Conservation (phyloP, 192 early-diverging fungal genomes). For the Chytriomyces sp. region DNA sequence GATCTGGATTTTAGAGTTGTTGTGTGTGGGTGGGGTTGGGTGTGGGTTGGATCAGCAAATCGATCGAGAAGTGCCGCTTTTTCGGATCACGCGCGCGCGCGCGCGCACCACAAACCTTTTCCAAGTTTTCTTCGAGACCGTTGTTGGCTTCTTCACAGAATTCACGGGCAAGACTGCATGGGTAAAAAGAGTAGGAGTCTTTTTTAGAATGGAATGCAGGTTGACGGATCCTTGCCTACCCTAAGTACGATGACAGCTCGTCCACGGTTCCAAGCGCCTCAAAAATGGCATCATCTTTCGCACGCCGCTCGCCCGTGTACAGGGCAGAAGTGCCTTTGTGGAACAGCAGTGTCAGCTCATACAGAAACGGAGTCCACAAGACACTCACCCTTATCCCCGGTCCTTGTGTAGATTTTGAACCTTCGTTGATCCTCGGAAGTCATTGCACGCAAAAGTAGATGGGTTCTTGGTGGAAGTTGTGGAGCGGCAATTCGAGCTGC, state of each 20-base stretch:
- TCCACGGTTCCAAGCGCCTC: slow-evolving; percentile 90
- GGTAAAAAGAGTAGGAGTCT: slow-evolving; percentile 28
- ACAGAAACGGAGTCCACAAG: background rate
- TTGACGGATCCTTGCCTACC: too few relatives aligned
- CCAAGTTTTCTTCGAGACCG: slow-evolving; percentile 55
- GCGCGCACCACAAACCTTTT: slow-evolving; percentile 59
- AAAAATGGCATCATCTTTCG: slow-evolving; percentile 87
- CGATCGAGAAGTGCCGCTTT: background rate
- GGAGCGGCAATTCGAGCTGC: too few relatives aligned
- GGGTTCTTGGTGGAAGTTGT: too few relatives aligned
- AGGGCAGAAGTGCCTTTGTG: slow-evolving; percentile 79
- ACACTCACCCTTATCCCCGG: slow-evolving; percentile 82
- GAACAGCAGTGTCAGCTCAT: background rate
- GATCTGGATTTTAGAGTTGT: slow-evolving; percentile 59
- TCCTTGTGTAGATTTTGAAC: slow-evolving; percentile 87
- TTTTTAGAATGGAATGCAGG: too few relatives aligned
- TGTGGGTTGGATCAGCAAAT: slow-evolving; percentile 2
- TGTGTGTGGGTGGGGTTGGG: slow-evolving; percentile 32
- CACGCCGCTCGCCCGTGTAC: slow-evolving; percentile 88
- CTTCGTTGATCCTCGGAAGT: slow-evolving; percentile 34
- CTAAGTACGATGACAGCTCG: slow-evolving; percentile 78
- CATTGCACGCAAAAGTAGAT: background rate
- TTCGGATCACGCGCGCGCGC: background rate
- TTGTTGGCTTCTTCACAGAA: slow-evolving; percentile 60
- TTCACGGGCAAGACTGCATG: slow-evolving; percentile 58